phyloP scores from a whole-genome alignment of 352 stramenopile species.

The Phytopythium chamaehyphon region DNA sequence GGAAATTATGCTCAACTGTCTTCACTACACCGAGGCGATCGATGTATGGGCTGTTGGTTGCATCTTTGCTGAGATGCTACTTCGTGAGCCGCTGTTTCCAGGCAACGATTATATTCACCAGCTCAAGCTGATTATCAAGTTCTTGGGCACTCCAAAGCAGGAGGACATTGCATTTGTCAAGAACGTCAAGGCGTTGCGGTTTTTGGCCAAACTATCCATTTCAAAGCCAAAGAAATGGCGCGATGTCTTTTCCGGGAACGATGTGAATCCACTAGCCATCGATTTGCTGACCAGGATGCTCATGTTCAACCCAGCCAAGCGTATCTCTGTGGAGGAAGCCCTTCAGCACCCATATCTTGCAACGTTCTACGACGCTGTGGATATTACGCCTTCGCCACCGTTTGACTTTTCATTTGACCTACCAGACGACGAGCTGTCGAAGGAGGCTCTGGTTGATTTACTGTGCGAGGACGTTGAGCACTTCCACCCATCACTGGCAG shows the following conservation, averaged over 20 bases:
- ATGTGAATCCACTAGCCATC: slow-evolving; percentile 45
- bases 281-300: slow-evolving; percentile 67
- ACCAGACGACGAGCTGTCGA: slow-evolving; percentile 55
- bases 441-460: slow-evolving; percentile 51
- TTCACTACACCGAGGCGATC: slow-evolving; percentile 93
- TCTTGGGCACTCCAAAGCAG: slow-evolving; percentile 62
- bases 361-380: slow-evolving; percentile 86
- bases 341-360: slow-evolving; percentile 65
- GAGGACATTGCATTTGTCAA: slow-evolving; percentile 81
- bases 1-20: slow-evolving; percentile 94
- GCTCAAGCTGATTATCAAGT: slow-evolving; percentile 80
- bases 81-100: slow-evolving; percentile 94
- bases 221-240: slow-evolving; percentile 71
- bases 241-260: slow-evolving; percentile 43
- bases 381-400: slow-evolving; percentile 27
- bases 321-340: slow-evolving; percentile 55
- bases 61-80: slow-evolving; percentile 98
- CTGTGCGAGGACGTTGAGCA: slow-evolving; percentile 58
- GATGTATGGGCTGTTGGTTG: slow-evolving; percentile 95
- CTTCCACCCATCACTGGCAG: slow-evolving; percentile 39
- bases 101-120: slow-evolving; percentile 85
- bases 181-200: slow-evolving; percentile 88
- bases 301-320: slow-evolving; percentile 68
- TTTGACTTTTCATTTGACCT: slow-evolving; percentile 75
- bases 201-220: slow-evolving; percentile 78